Percentiles rank a stretch among this genome's conserved stretches.
phyloP scores from a whole-genome alignment of 108 stramenopile species.

The Cyclotella choctawhatcheeana region DNA sequence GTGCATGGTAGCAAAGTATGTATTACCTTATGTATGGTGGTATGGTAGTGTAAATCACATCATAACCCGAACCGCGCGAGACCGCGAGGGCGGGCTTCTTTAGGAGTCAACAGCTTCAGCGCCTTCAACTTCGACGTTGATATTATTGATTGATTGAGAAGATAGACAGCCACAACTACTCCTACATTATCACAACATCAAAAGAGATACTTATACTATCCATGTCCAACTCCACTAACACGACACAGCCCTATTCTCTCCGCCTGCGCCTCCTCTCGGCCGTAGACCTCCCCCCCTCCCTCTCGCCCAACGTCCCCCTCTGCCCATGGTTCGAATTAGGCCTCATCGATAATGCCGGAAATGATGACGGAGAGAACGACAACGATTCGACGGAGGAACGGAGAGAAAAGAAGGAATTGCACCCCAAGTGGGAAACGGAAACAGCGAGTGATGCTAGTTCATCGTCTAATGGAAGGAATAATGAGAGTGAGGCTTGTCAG shows the following conservation, averaged over 20 bases:
- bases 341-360: conserved; percentile 34
- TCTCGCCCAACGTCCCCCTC: conserved; percentile 71
- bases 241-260: conserved; percentile 39
- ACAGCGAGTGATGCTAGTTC: neutral
- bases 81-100: too few species aligned
- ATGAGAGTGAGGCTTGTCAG: conserved; percentile 9
- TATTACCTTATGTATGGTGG: too few species aligned
- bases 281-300: conserved; percentile 69
- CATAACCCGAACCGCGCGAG: too few species aligned
- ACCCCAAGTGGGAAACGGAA: neutral
- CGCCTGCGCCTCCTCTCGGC: conserved; percentile 70
- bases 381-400: neutral
- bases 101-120: too few species aligned
- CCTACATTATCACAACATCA: too few species aligned
- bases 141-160: too few species aligned
- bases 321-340: conserved; percentile 81
- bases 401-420: neutral
- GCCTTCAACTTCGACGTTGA: too few species aligned
- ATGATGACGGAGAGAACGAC: conserved; percentile 2
- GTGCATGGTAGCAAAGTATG: too few species aligned
- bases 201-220: neutral
- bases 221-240: neutral
- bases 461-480: neutral
- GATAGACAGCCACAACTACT: neutral
- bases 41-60: too few species aligned